Conservation (phyloP, 495 filamentous ascomycete species). For the Penicillium pancosmium region DNA sequence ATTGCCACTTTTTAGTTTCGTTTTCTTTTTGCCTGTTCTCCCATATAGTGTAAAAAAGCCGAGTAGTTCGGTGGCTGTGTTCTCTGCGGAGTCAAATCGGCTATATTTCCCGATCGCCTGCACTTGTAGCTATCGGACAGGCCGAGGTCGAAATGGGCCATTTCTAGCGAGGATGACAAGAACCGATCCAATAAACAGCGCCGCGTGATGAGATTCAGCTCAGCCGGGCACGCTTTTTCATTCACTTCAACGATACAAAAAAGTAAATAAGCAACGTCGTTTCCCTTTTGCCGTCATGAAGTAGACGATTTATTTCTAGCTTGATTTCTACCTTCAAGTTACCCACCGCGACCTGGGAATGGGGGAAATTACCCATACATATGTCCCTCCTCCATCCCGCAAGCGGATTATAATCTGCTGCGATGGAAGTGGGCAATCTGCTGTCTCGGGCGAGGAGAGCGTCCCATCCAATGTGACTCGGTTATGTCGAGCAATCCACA, state of each 20-base stretch:
- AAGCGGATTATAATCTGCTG: slow-evolving; percentile 20
- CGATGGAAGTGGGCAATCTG: slow-evolving; percentile 23
- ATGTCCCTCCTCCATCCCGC: slow-evolving; percentile 1
- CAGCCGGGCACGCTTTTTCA: not conserved
- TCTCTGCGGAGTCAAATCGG: not conserved
- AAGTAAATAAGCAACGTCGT: not conserved
- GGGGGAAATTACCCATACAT: not conserved
- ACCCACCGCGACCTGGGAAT: not conserved
- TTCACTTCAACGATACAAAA: no score
- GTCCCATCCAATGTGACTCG: slow-evolving; percentile 23
- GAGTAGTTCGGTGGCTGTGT: not conserved
- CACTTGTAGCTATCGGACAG: not conserved
- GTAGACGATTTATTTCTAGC: no score
- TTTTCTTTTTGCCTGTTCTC: not conserved
- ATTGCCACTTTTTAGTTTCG: not conserved
- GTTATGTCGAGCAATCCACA: slow-evolving; percentile 17
- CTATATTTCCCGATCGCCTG: slow-evolving; percentile 13
- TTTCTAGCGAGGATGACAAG: slow-evolving; percentile 8
- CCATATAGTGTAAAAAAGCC: not conserved
- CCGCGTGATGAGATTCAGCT: slow-evolving; percentile 3
- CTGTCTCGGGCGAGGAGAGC: slow-evolving; percentile 18
- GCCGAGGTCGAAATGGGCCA: slow-evolving; percentile 3
- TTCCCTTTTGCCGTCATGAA: no score
- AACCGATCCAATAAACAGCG: not conserved
- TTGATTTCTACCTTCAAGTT: no score